Base-by-base conservation (phyloP, 2,329 filamentous ascomycete genomes). In the Alternaria rosae region DNA sequence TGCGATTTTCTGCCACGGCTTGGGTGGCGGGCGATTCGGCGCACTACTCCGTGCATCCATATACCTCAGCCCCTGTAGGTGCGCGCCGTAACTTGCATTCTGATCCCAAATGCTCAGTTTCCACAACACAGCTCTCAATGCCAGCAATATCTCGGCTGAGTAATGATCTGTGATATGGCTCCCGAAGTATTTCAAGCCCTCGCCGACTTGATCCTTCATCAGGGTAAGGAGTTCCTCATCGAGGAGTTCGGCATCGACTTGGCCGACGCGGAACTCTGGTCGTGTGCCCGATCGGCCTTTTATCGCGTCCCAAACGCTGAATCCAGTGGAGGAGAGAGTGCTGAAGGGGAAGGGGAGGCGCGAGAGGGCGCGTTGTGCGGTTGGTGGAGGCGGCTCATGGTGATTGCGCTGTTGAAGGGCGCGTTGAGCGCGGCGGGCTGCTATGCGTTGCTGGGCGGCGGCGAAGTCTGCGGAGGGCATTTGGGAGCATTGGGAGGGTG, bases 51-150 rank as follows among this genome's bases (percentile, higher is more conserved):
- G 87, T 51, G 93, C 94, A 77, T 98, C 94, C 11, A 92, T 91
- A 75, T 94, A 98, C 75, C 90, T 90, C 26, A 99, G 85, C 66
- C 97, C 97, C 79, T 99, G 95, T 52, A 99, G 84, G 35, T 92
- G 90, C 11, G 95, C 95, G 62, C 95, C 95, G 79, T 99, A 98
- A 6, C 92, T 96, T 41, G 95, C 92, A 78, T 97, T 90, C 78
- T 97, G 92, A 79, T 98, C 94, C 95, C 95, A 99, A 61, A 99
- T 90, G 15, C 92, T 93, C 65, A 99, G 86, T 81, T 99, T 99
- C 85, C 97, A 99, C 8, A 99, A 83, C 4, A 93, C 83, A 2
- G 91, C 88, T 48, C 94, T 86, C 58, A 99, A 84, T 0, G 84
- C 86, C 26, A 97, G 85, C 65, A 91, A 85, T 56, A 98, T 94